These are phyloP conservation scores for Cymbidium sinense DNA, from an alignment of 106 monocot genomes.

Conservation along the genomic window DNA sequence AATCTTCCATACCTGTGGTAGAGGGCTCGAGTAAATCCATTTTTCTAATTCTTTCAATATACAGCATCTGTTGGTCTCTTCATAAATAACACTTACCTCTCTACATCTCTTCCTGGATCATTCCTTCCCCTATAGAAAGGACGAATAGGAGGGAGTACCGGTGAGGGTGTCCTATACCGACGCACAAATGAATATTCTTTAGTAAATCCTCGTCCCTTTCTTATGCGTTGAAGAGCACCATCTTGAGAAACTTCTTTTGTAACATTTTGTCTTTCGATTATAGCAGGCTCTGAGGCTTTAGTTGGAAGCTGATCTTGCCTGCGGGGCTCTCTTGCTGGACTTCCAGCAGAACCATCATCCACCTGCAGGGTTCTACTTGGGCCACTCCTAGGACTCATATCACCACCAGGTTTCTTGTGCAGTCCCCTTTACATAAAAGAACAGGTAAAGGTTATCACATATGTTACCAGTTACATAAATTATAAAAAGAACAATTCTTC, in stretches of 20 bases:
- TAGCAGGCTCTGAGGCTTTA: constrained; percentile 16
- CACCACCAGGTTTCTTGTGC: neutral
- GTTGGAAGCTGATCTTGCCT: constrained; percentile 11
- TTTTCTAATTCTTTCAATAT: constrained; percentile 2
- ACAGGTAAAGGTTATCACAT: neutral
- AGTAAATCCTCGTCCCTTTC: constrained; percentile 50
- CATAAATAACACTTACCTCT: constrained; percentile 18
- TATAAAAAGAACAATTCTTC: neutral
- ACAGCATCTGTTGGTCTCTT: neutral
- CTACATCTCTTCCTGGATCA: constrained; percentile 16
- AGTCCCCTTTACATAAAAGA: constrained; percentile 9
- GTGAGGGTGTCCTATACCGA: constrained; percentile 42
- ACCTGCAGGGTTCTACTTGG: neutral
- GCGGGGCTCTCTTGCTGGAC: constrained; percentile 11
- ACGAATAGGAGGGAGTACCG: constrained; percentile 28
- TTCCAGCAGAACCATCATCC: constrained; percentile 5
- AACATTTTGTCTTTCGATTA: constrained; percentile 7
- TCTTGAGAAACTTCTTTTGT: constrained; percentile 20
- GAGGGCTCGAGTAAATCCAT: neutral
- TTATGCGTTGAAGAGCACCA: constrained; percentile 28
- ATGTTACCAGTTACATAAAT: neutral
- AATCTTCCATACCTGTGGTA: constrained; percentile 20
- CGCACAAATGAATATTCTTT: constrained; percentile 33
- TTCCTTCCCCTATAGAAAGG: constrained; percentile 30
- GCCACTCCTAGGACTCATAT: constrained; percentile 14